Conservation (phyloP, 2,329 filamentous ascomycete genomes). For the Fusarium sp. region DNA sequence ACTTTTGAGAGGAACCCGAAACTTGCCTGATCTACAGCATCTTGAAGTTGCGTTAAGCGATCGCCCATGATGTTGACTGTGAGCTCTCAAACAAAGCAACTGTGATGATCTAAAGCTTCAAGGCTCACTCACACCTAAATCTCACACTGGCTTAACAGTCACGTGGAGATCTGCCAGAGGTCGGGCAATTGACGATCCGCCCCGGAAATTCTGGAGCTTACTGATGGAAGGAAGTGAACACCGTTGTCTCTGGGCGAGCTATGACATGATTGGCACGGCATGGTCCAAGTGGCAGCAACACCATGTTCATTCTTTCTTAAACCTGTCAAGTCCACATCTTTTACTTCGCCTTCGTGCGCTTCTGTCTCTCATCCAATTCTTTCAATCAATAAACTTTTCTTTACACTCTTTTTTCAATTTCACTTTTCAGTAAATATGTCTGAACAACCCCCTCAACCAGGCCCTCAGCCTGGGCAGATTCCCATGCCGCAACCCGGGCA, state of each 20-base stretch:
- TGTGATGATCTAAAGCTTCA: neutral
- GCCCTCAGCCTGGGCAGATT: constrained; percentile 47
- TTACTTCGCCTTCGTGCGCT: constrained; percentile 27
- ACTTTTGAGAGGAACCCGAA: neutral
- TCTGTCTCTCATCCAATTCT: constrained; percentile 24
- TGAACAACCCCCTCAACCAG: constrained; percentile 46
- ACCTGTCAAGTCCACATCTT: constrained; percentile 26
- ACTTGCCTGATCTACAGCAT: constrained; percentile 82
- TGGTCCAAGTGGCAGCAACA: constrained; percentile 42
- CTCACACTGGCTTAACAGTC: constrained; percentile 9
- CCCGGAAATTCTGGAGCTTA: constrained; percentile 28
- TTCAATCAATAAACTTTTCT: constrained; percentile 22
- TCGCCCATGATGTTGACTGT: constrained; percentile 71
- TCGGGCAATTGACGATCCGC: constrained; percentile 51
- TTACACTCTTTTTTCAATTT: constrained; percentile 25
- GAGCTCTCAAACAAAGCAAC: constrained; percentile 4
- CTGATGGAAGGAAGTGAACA: constrained; percentile 52
- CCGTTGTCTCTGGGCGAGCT: constrained; percentile 49
- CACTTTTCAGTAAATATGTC: constrained; percentile 45
- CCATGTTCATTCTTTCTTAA: constrained; percentile 36
- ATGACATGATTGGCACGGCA: constrained; percentile 45
- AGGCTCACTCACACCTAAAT: neutral
- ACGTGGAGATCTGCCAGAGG: constrained; percentile 39
- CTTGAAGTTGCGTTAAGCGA: constrained; percentile 84
- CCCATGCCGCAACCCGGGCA: constrained; percentile 56